Conservation (phyloP, 2,329 filamentous ascomycete genomes). For the Fusarium acutatum region DNA sequence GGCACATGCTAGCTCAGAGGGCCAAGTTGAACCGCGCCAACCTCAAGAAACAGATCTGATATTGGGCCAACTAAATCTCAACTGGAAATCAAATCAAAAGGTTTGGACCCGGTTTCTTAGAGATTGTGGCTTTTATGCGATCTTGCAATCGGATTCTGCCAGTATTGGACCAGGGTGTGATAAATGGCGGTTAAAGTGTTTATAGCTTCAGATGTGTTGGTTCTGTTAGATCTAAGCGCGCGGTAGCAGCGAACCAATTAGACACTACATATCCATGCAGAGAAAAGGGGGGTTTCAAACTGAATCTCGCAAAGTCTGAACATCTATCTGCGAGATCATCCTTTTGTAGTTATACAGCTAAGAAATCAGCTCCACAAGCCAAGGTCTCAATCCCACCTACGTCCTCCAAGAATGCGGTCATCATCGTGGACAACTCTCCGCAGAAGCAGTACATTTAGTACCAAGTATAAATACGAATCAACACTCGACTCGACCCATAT, state of each 20-base stretch:
- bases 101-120: rapidly evolving
- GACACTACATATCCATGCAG: background rate
- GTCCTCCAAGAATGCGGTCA: background rate
- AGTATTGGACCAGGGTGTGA: background rate
- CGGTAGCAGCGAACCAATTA: background rate
- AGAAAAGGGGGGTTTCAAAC: background rate
- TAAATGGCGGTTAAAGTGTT: background rate
- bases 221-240: background rate
- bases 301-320: background rate
- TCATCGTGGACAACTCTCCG: background rate
- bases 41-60: background rate
- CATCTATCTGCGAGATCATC: background rate
- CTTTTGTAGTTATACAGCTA: background rate
- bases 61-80: background rate
- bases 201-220: background rate
- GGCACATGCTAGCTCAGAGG: conserved; percentile 34
- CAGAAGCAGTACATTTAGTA: background rate
- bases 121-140: background rate
- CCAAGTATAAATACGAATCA: background rate
- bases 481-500: background rate
- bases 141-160: rapidly evolving
- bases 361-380: background rate
- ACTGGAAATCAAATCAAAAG: background rate
- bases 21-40: conserved; percentile 5
- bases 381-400: too few species aligned